Evolutionary conservation across 2,329 filamentous ascomycete genomes (phyloP).

Genomic region (Trichoderma pleuroti): DNA sequence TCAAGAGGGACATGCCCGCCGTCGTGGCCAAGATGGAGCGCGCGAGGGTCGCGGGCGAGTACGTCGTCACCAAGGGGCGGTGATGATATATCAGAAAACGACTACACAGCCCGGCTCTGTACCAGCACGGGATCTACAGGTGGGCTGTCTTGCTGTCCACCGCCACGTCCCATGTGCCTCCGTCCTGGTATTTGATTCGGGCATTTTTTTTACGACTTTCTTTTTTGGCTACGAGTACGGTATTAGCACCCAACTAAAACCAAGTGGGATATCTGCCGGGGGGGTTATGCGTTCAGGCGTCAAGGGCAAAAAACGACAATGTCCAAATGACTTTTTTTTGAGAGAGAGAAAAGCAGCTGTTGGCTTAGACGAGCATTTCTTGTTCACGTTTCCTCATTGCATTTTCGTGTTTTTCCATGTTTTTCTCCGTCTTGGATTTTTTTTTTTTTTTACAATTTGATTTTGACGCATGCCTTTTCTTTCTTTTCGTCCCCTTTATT

Average conservation of each 20-base stretch:
- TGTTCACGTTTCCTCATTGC: neutral
- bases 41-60: conserved; percentile 57
- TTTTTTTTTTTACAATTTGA: neutral
- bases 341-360: neutral
- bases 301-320: conserved; percentile 8
- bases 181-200: conserved; percentile 11
- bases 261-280: neutral
- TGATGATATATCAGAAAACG: neutral
- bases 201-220: neutral
- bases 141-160: neutral
- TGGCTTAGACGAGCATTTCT: neutral
- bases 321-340: neutral
- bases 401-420: no score
- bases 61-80: conserved; percentile 41
- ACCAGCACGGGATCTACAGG: neutral
- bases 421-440: neutral
- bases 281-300: conserved; percentile 2
- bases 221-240: neutral
- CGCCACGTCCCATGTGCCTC: conserved; percentile 5
- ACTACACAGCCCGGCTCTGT: neutral
- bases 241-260: conserved; percentile 1
- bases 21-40: conserved; percentile 63
- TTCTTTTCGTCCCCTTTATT: neutral
- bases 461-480: neutral
- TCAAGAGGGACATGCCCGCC: conserved; percentile 60